Evolutionary conservation across 1,284 basidiomycete genomes (phyloP).

Genomic region (Trichosporon asahii): DNA sequence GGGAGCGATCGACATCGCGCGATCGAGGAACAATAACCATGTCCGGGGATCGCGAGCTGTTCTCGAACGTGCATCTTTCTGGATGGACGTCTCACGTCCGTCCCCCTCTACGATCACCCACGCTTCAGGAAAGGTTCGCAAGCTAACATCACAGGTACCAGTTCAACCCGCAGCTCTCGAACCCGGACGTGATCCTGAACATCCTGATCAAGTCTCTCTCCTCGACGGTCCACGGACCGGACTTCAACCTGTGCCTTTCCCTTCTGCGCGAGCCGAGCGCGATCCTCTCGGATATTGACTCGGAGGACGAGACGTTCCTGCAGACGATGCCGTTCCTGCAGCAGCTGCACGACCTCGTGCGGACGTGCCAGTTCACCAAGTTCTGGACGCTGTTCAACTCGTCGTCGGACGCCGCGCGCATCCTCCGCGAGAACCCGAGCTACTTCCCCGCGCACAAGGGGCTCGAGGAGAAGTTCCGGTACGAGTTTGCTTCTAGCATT

Average conservation of each 20-base stretch:
- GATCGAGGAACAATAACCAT: background rate
- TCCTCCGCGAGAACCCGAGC: conserved; percentile 37
- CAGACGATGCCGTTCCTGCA: conserved; percentile 70
- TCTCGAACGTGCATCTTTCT: no score
- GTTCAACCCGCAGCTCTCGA: conserved; percentile 90
- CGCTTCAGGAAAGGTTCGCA: background rate
- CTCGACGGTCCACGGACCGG: conserved; percentile 66
- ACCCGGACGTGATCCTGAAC: conserved; percentile 87
- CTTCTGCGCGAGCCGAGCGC: conserved; percentile 54
- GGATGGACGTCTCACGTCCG: background rate
- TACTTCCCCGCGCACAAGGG: conserved; percentile 45
- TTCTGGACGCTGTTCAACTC: conserved; percentile 79
- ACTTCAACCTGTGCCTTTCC: conserved; percentile 89
- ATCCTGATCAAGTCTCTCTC: conserved; percentile 90
- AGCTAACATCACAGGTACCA: conserved; percentile 66
- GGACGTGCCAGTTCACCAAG: conserved; percentile 81
- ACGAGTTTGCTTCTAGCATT: conserved; percentile 43
- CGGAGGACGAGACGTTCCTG: conserved; percentile 71
- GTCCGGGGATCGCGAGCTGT: background rate
- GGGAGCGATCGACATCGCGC: background rate
- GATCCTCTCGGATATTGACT: conserved; percentile 55
- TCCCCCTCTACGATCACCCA: background rate
- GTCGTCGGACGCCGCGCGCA: conserved; percentile 45
- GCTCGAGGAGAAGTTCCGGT: conserved; percentile 37
- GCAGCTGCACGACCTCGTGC: conserved; percentile 69